Percentiles rank a stretch among this genome's conserved stretches.
Evolutionary conservation across 1,139 yeast genomes (phyloP).

Genomic region (Yamadazyma sp.): DNA sequence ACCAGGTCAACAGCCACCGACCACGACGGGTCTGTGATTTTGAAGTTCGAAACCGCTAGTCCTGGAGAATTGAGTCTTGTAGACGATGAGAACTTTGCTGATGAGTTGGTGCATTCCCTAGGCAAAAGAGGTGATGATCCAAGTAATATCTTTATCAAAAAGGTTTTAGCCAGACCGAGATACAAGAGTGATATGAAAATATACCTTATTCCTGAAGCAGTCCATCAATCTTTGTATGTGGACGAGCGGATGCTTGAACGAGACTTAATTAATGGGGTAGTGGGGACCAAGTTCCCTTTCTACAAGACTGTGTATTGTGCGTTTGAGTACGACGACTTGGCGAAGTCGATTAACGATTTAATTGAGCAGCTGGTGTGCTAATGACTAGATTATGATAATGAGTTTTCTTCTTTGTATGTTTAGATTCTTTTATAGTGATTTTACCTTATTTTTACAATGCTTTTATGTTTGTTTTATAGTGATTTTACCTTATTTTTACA

Average conservation of each 20-base stretch:
- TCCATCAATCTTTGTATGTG: conserved; percentile 44
- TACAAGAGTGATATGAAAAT: conserved; percentile 54
- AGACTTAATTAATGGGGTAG: conserved; percentile 50
- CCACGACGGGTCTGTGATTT: conserved; percentile 47
- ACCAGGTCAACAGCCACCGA: conserved; percentile 57
- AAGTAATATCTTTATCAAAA: conserved; percentile 45
- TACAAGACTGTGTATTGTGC: conserved; percentile 23
- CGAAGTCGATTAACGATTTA: neutral
- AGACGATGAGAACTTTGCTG: conserved; percentile 47
- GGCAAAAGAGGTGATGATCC: conserved; percentile 45
- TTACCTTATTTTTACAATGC: neutral
- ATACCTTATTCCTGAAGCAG: conserved; percentile 33
- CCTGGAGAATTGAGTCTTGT: conserved; percentile 53
- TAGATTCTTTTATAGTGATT: neutral
- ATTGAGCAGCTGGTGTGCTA: neutral
- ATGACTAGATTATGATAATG: neutral
- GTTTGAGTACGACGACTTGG: conserved; percentile 19
- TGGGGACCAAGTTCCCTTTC: conserved; percentile 27
- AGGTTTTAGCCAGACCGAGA: conserved; percentile 50
- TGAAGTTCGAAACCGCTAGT: conserved; percentile 54
- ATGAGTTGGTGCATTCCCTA: conserved; percentile 39
- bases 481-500: too few species aligned
- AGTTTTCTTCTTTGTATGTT: neutral
- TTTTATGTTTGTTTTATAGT: too few species aligned
- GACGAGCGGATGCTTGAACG: conserved; percentile 52